These are phyloP conservation scores for Hyaloscypha variabilis DNA, from an alignment of 495 filamentous ascomycete genomes.

Conservation along the genomic window DNA sequence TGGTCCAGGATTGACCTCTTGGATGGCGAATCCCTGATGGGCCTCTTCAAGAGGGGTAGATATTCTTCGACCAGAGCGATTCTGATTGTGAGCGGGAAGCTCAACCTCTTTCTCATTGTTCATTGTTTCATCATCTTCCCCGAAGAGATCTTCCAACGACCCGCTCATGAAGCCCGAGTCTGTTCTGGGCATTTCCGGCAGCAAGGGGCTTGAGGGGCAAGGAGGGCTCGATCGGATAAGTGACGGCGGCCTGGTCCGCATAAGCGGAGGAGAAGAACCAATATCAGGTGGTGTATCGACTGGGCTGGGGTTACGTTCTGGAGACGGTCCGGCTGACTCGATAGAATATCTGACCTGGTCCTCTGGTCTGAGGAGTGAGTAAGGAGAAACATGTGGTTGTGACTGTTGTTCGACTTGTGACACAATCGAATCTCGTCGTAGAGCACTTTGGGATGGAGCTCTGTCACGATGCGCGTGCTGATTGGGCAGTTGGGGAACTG, in stretches of 20 bases:
- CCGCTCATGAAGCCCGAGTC: conserved; percentile 87
- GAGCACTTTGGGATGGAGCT: conserved; percentile 25
- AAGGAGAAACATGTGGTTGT: conserved; percentile 49
- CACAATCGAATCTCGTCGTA: conserved; percentile 26
- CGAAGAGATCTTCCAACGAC: conserved; percentile 54
- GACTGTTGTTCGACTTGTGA: conserved; percentile 8
- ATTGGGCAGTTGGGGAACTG: conserved; percentile 58
- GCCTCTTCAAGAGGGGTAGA: background rate
- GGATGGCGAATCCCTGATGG: conserved; percentile 22
- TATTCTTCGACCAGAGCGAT: background rate
- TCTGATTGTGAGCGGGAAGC: conserved; percentile 14
- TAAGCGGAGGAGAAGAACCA: conserved; percentile 78
- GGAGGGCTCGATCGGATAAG: conserved; percentile 52
- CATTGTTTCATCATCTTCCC: conserved; percentile 39
- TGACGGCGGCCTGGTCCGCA: conserved; percentile 45
- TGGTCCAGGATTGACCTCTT: conserved; percentile 32
- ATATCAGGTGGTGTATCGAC: conserved; percentile 64
- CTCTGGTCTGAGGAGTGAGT: conserved; percentile 33
- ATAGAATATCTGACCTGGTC: conserved; percentile 30
- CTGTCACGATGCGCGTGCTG: conserved; percentile 28
- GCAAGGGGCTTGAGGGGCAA: conserved; percentile 69
- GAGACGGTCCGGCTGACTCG: conserved; percentile 53
- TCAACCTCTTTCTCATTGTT: conserved; percentile 26
- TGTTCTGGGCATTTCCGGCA: conserved; percentile 58
- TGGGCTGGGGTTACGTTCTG: conserved; percentile 55